phyloP scores from a whole-genome alignment of 2,329 filamentous ascomycete genomes.

The Ophiostoma novo-ulmi region DNA sequence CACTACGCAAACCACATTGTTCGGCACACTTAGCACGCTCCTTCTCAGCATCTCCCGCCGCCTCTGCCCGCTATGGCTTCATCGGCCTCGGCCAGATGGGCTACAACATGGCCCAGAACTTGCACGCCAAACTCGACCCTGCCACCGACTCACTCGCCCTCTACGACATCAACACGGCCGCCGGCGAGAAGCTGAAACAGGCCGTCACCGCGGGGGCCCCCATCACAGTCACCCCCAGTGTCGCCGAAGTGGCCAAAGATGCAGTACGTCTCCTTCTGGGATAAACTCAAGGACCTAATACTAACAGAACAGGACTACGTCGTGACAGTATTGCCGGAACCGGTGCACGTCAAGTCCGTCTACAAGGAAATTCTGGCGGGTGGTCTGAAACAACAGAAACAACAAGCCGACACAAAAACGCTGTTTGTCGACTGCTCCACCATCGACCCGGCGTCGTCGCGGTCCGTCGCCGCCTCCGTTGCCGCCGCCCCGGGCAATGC shows the following conservation, averaged over 20 bases:
- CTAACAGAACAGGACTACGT: conserved; percentile 62
- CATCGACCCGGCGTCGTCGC: conserved; percentile 84
- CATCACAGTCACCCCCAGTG: conserved; percentile 43
- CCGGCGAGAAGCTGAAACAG: conserved; percentile 43
- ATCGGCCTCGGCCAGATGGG: conserved; percentile 60
- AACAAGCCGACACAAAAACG: neutral
- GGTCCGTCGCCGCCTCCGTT: conserved; percentile 67
- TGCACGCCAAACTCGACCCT: conserved; percentile 51
- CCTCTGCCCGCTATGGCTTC: conserved; percentile 53
- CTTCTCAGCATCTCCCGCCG: conserved; percentile 46
- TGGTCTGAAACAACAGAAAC: neutral
- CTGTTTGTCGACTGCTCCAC: conserved; percentile 96
- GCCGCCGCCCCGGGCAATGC: conserved; percentile 39
- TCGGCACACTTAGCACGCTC: neutral
- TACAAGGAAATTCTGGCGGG: conserved; percentile 65
- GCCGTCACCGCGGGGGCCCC: conserved; percentile 46
- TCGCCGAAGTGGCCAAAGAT: conserved; percentile 46
- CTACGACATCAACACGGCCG: conserved; percentile 53
- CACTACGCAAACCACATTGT: neutral
- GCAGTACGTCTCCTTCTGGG: conserved; percentile 41
- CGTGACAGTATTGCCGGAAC: conserved; percentile 84
- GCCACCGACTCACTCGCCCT: conserved; percentile 47
- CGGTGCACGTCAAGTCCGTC: conserved; percentile 77
- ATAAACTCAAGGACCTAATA: neutral
- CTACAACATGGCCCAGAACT: conserved; percentile 59